Evolutionary conservation across 2,329 filamentous ascomycete genomes (phyloP).

Genomic region (Pseudocercospora pini-densiflorae): DNA sequence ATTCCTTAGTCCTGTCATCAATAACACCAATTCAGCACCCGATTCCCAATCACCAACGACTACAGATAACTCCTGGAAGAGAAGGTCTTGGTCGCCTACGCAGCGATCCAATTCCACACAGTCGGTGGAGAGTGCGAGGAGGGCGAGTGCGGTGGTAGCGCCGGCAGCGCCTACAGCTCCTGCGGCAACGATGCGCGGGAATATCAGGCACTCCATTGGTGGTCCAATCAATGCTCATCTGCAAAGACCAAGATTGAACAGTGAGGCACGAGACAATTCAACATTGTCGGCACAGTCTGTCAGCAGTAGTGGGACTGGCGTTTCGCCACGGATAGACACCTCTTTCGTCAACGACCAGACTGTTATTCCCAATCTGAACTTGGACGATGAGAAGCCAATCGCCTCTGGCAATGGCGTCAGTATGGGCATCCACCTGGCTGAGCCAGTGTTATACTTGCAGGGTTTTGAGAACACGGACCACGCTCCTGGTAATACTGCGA

Average conservation of each 20-base stretch:
- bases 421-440: constrained; percentile 74
- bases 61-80: constrained; percentile 30
- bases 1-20: constrained; percentile 53
- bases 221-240: constrained; percentile 45
- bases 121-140: constrained; percentile 25
- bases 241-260: constrained; percentile 47
- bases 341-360: constrained; percentile 26
- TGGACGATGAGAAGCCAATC: constrained; percentile 68
- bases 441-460: constrained; percentile 78
- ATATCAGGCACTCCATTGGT: constrained; percentile 45
- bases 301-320: constrained; percentile 19
- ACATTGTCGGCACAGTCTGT: constrained; percentile 21
- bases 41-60: constrained; percentile 14
- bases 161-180: constrained; percentile 20
- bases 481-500: constrained; percentile 71
- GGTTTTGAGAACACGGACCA: constrained; percentile 75
- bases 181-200: constrained; percentile 43
- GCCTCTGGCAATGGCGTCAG: constrained; percentile 76
- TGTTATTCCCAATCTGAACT: constrained; percentile 35
- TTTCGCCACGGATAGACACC: constrained; percentile 26
- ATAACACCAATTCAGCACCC: constrained; percentile 19
- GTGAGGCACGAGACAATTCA: constrained; percentile 45
- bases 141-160: constrained; percentile 10
- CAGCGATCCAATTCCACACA: constrained; percentile 30
- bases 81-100: constrained; percentile 38